Evolutionary conservation across 768 basidiomycete species (phyloP).

Genomic region (Termitomyces sp.): DNA sequence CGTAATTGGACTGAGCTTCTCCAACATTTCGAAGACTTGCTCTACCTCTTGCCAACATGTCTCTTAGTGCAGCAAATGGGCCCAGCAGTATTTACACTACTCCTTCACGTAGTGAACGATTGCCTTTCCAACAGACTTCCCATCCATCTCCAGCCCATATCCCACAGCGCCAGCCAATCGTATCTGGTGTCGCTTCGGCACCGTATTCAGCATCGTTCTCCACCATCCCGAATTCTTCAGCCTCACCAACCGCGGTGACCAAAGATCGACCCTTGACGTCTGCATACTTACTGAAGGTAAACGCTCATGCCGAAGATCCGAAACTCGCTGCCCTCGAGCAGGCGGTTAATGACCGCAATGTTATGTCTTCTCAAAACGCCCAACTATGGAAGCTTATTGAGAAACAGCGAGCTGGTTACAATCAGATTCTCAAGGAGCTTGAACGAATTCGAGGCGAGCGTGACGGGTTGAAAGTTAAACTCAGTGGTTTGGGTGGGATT

Average conservation of each 20-base stretch:
- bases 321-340: conserved; percentile 68
- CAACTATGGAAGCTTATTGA: conserved; percentile 96
- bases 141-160: conserved; percentile 29
- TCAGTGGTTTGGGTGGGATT: conserved; percentile 22
- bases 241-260: conserved; percentile 7
- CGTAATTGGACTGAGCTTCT: conserved; percentile 8
- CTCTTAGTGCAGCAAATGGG: conserved; percentile 10
- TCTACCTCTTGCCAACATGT: conserved; percentile 14
- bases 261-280: conserved; percentile 18
- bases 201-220: conserved; percentile 14
- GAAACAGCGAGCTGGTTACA: conserved; percentile 82
- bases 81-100: conserved; percentile 20
- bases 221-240: conserved; percentile 5
- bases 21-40: conserved; percentile 2
- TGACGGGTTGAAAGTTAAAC: conserved; percentile 57
- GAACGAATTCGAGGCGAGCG: conserved; percentile 81
- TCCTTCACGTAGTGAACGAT: conserved; percentile 29
- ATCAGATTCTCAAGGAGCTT: conserved; percentile 75
- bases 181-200: conserved; percentile 6
- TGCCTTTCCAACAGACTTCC: conserved; percentile 28
- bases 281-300: conserved; percentile 42
- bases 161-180: conserved; percentile 10
- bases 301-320: conserved; percentile 51
- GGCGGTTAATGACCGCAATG: conserved; percentile 75
- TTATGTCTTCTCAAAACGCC: conserved; percentile 74